phyloP scores from a whole-genome alignment of 2,329 filamentous ascomycete genomes.

The Alternaria tenuissima region DNA sequence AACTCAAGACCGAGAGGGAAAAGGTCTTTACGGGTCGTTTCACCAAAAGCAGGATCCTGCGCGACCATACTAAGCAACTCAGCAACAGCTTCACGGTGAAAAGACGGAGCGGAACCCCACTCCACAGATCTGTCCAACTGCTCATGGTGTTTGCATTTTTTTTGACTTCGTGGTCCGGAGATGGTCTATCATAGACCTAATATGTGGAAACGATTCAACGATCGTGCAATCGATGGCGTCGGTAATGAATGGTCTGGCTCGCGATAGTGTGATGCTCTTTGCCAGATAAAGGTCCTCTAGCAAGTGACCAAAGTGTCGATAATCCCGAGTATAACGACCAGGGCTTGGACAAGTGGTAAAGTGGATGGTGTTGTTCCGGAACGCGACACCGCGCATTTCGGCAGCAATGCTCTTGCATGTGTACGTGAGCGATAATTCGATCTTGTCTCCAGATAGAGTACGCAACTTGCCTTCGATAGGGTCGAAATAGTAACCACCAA shows the following conservation, averaged over 20 bases:
- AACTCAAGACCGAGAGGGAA: rapidly evolving
- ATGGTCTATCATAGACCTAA: too few relatives aligned
- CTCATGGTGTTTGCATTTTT: too few relatives aligned
- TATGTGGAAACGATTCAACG: not conserved
- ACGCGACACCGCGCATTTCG: too few relatives aligned
- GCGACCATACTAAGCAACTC: not conserved
- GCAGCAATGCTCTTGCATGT: not conserved
- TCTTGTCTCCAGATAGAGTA: not conserved
- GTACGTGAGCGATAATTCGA: not conserved
- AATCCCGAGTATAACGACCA: rapidly evolving
- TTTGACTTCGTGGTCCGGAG: not conserved
- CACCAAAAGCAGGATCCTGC: not conserved
- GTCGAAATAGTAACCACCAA: not conserved
- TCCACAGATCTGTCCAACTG: not conserved
- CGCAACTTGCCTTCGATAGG: not conserved
- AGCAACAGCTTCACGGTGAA: not conserved
- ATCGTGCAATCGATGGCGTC: not conserved
- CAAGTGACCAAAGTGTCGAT: too few relatives aligned
- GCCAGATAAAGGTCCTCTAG: too few relatives aligned
- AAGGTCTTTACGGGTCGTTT: not conserved
- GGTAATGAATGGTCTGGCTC: too few relatives aligned
- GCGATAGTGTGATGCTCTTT: too few relatives aligned
- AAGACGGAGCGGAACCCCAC: too few relatives aligned
- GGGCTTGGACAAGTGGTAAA: too few relatives aligned
- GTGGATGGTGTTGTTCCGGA: too few relatives aligned